Evolutionary conservation across 345 rosid genomes (phyloP).

Genomic region (Aquilaria yunnanensis): DNA sequence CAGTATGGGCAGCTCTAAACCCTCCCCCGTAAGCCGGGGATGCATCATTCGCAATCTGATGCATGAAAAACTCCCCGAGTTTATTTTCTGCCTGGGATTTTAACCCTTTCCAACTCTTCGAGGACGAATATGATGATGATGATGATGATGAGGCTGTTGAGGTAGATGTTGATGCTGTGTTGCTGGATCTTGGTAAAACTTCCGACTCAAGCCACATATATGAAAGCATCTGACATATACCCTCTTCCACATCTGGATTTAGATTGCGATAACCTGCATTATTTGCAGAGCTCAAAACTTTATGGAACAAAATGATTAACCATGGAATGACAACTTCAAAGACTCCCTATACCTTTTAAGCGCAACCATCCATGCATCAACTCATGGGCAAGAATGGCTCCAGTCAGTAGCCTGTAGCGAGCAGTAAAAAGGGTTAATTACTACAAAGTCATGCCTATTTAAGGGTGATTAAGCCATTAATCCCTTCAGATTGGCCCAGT

Average conservation of each 20-base stretch:
- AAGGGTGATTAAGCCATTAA: too few species aligned
- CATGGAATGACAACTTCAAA: neutral
- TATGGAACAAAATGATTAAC: neutral
- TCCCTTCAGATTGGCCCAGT: too few species aligned
- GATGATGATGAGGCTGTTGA: conserved; percentile 52
- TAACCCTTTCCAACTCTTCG: conserved; percentile 66
- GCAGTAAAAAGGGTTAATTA: neutral
- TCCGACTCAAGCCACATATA: conserved; percentile 97
- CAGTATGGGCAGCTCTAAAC: conserved; percentile 68
- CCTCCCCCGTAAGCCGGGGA: conserved; percentile 89
- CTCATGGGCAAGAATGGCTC: conserved; percentile 94
- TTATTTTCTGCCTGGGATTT: conserved; percentile 63
- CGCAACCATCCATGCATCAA: conserved; percentile 97
- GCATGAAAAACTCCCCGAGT: conserved; percentile 82
- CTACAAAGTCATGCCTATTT: neutral
- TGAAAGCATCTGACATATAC: conserved; percentile 89
- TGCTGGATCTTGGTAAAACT: conserved; percentile 53
- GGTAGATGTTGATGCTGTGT: conserved; percentile 38
- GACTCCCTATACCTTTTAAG: conserved; percentile 52
- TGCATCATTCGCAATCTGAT: conserved; percentile 82
- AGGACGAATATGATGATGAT: conserved; percentile 43
- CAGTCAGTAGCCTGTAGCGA: conserved; percentile 70
- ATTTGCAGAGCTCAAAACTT: neutral
- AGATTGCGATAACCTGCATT: conserved; percentile 72
- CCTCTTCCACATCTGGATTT: conserved; percentile 90